phyloP scores from a whole-genome alignment of 2,329 filamentous ascomycete genomes.

The Metarhizium sp. region DNA sequence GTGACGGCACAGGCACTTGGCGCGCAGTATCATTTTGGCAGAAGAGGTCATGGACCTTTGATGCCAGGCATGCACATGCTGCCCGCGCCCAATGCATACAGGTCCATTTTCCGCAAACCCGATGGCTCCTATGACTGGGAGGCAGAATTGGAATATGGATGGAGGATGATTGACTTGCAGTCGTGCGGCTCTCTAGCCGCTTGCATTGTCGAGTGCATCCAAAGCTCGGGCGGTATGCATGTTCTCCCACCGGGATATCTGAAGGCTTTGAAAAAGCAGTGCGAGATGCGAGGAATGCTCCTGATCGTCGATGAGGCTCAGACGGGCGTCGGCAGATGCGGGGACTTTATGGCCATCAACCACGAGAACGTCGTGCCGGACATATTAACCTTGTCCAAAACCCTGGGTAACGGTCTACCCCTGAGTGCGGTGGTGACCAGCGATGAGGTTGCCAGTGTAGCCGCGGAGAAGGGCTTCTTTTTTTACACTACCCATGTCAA shows the following conservation, averaged over 20 bases:
- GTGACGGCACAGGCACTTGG: conserved; percentile 45
- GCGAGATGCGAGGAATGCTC: conserved; percentile 47
- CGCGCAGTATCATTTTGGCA: conserved; percentile 46
- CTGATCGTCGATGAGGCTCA: conserved; percentile 54
- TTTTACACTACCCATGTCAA: conserved; percentile 56
- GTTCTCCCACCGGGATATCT: conserved; percentile 51
- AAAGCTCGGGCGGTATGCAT: conserved; percentile 50
- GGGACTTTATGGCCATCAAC: conserved; percentile 50
- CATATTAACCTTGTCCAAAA: conserved; percentile 52
- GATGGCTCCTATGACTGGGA: conserved; percentile 55
- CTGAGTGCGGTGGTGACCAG: conserved; percentile 48
- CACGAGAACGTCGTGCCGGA: conserved; percentile 46
- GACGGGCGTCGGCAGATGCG: conserved; percentile 47
- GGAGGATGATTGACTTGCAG: conserved; percentile 48
- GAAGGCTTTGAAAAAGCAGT: conserved; percentile 42
- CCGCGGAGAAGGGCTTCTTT: conserved; percentile 38
- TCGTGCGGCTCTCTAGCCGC: conserved; percentile 54
- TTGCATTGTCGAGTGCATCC: conserved; percentile 54
- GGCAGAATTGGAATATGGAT: conserved; percentile 51
- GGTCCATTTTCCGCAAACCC: conserved; percentile 47
- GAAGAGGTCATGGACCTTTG: conserved; percentile 34
- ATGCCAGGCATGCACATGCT: conserved; percentile 50
- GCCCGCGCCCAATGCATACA: conserved; percentile 50
- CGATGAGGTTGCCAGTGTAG: conserved; percentile 38
- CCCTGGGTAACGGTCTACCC: conserved; percentile 50